phyloP scores from a whole-genome alignment of 805 yeast species.

The Yarrowia sp. region DNA sequence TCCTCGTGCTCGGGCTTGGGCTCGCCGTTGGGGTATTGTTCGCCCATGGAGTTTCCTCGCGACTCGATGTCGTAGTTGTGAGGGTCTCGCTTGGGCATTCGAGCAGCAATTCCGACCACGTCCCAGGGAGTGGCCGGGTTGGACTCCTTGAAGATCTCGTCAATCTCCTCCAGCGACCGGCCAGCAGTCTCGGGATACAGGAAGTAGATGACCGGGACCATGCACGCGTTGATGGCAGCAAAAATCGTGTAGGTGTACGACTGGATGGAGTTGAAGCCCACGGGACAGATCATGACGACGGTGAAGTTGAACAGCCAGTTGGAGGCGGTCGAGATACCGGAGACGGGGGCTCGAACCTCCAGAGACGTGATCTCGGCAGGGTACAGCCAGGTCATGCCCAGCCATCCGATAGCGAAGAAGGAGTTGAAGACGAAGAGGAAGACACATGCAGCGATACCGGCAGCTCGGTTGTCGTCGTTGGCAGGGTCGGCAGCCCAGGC shows the following conservation, averaged over 20 bases:
- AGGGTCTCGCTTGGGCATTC: conserved; percentile 34
- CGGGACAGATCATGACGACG: conserved; percentile 22
- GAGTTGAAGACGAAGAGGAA: conserved; percentile 24
- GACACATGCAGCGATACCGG: conserved; percentile 18
- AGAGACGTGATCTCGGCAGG: conserved; percentile 24
- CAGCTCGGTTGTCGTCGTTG: conserved; percentile 5
- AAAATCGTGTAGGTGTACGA: conserved; percentile 23
- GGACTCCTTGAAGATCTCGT: conserved; percentile 28
- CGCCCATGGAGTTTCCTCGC: conserved; percentile 11
- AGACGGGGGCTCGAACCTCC: conserved; percentile 15
- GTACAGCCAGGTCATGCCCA: conserved; percentile 22
- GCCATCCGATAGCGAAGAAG: conserved; percentile 27
- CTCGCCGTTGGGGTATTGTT: conserved; percentile 6
- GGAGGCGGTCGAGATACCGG: conserved; percentile 17
- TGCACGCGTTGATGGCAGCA: conserved; percentile 20
- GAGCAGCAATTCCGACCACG: conserved; percentile 42
- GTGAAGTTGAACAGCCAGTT: conserved; percentile 20
- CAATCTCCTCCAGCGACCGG: conserved; percentile 23
- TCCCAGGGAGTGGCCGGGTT: conserved; percentile 46
- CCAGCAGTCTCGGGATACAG: conserved; percentile 27
- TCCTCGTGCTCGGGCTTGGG: conserved; percentile 23
- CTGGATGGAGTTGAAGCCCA: conserved; percentile 19
- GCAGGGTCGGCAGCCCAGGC: conserved; percentile 30
- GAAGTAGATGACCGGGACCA: conserved; percentile 25
- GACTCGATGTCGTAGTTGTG: conserved; percentile 18